Conservation (phyloP, 352 stramenopile genomes). For the Pythium monospermum region DNA sequence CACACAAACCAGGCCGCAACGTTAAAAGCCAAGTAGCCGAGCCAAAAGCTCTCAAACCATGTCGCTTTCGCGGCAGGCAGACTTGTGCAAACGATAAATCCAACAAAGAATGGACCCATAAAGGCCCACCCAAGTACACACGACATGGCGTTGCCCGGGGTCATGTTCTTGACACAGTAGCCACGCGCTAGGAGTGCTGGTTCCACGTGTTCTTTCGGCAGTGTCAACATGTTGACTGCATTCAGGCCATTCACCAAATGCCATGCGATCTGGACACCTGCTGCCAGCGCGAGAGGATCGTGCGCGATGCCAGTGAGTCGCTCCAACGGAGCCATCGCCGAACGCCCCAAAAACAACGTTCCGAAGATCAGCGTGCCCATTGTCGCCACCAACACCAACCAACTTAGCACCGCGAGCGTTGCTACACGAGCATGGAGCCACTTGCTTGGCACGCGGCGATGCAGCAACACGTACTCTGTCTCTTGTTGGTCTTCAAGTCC, state of each 20-base stretch:
- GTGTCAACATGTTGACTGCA: conserved; percentile 48
- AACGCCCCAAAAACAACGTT: conserved; percentile 57
- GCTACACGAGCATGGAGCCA: conserved; percentile 43
- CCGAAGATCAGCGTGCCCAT: conserved; percentile 65
- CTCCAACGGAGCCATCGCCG: conserved; percentile 69
- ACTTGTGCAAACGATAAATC: conserved; percentile 49
- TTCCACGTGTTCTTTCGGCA: conserved; percentile 61
- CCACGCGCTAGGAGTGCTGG: conserved; percentile 47
- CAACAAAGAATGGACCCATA: conserved; percentile 64
- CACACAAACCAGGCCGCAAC: conserved; percentile 68
- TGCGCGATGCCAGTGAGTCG: conserved; percentile 61
- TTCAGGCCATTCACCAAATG: conserved; percentile 66
- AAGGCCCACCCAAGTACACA: conserved; percentile 65
- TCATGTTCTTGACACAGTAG: conserved; percentile 71
- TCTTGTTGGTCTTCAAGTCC: conserved; percentile 60
- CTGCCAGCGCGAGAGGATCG: conserved; percentile 68
- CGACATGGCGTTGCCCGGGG: conserved; percentile 35
- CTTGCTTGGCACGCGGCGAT: conserved; percentile 43
- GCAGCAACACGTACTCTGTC: conserved; percentile 70
- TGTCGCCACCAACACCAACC: conserved; percentile 50
- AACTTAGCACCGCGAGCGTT: conserved; percentile 48
- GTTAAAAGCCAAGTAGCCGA: conserved; percentile 77
- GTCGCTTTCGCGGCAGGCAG: conserved; percentile 41
- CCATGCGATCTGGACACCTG: conserved; percentile 72
- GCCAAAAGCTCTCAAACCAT: conserved; percentile 54